Base-by-base conservation (phyloP, 345 rosid species). In the Angophora floribunda region DNA sequence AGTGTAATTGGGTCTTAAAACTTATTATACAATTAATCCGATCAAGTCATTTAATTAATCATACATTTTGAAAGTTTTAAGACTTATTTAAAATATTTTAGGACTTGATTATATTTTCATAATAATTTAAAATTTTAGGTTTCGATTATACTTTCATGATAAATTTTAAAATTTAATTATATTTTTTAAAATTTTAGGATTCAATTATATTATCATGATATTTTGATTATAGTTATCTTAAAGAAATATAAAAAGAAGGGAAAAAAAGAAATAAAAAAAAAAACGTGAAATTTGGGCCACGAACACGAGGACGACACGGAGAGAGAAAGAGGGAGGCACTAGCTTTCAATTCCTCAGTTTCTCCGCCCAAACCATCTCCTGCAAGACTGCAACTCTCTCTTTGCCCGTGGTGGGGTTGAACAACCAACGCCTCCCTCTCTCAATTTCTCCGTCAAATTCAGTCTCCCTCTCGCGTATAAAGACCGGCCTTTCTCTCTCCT, bases 301-400 rank as follows among this genome's bases (percentile, higher is more conserved):
- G 80, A 70, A 19, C 82, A 70, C 17, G 49, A 41, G 44, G 45
- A 16, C 24, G 79, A 32, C 6, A 32, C 3, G 3, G 17, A 6
- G 41, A 13, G 70, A 28, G 36, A 28, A 13, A 30, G 53, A 85
- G 57, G 16, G 59, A 2, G 53, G 57, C 17, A 32, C 30, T 6
- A 50, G 28, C 86, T 28, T 61, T 44, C 47, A 9, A 9, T 26
- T 65, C 93, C 93, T 94, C 92, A 70, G 85, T 88, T 91, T 93
- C 95, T 95, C 93, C 96, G 95, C 94, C 94, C 92, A 82, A 80
- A 9, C 85, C 50, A 84, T 7, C 86, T 86, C 85, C 30, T 65
- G 79, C 88, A 17, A 22, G 21, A 4, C 41, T 36, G 41, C 41
- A 4, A 36, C 53, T 86, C 53, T 5, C 51, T 87, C 63, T 55